Conservation (phyloP, 768 basidiomycete species). For the Trametes coccinea region DNA sequence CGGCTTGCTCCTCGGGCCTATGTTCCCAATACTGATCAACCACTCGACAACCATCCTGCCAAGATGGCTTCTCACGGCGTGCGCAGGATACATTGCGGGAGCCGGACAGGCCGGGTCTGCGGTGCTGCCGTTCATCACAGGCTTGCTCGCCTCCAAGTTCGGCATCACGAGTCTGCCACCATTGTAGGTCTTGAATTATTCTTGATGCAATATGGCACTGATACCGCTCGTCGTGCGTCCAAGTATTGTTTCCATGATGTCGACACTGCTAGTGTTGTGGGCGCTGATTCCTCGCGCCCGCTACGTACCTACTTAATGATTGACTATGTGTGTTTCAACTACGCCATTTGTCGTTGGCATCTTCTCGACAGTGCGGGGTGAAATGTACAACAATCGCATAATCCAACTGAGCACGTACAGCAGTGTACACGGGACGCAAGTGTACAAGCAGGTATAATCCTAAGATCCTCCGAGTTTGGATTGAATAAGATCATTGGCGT, state of each 20-base stretch:
- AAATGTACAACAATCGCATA: too few species aligned
- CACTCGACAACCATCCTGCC: slow-evolving; percentile 69
- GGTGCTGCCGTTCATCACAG: slow-evolving; percentile 70
- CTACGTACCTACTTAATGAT: slow-evolving; percentile 9
- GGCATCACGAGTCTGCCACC: slow-evolving; percentile 64
- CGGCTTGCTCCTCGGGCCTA: slow-evolving; percentile 46
- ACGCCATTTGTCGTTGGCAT: too few species aligned
- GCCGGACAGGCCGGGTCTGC: slow-evolving; percentile 71
- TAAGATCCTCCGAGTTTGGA: background rate
- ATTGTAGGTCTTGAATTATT: slow-evolving; percentile 43
- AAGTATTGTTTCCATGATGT: slow-evolving; percentile 63
- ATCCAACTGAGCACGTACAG: too few species aligned
- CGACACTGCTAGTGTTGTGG: slow-evolving; percentile 55
- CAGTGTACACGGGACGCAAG: background rate
- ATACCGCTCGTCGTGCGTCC: background rate
- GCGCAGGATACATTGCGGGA: slow-evolving; percentile 42
- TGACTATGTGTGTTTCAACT: too few species aligned
- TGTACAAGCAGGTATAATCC: background rate
- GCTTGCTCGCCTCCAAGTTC: slow-evolving; percentile 62
- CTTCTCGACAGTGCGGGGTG: too few species aligned
- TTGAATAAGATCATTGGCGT: slow-evolving; percentile 13
- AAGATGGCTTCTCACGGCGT: slow-evolving; percentile 60
- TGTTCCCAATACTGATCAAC: slow-evolving; percentile 65
- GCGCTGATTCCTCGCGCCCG: slow-evolving; percentile 43
- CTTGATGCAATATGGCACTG: background rate